Conservation (phyloP, 2,329 filamentous ascomycete species). For the Tolypocladium pustulatum region DNA sequence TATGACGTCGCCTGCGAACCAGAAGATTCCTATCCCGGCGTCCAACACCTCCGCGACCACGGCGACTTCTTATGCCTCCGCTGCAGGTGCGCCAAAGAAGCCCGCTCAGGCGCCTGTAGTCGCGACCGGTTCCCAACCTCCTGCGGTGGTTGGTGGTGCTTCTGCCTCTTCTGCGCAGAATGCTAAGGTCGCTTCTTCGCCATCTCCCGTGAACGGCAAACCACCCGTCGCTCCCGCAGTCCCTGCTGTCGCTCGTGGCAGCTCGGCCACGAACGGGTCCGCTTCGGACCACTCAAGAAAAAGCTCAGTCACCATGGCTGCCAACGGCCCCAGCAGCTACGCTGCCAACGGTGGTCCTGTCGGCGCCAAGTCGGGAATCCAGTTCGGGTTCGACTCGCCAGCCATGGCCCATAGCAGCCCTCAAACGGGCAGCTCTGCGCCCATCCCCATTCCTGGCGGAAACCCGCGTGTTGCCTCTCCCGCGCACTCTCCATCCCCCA, state of each 20-base stretch:
- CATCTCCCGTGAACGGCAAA: constrained; percentile 80
- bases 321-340: constrained; percentile 66
- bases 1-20: constrained; percentile 53
- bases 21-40: constrained; percentile 45
- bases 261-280: constrained; percentile 57
- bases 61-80: constrained; percentile 56
- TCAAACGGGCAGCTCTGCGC: constrained; percentile 42
- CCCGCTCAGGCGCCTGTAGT: constrained; percentile 48
- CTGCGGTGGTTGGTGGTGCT: constrained; percentile 45
- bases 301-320: constrained; percentile 83
- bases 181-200: constrained; percentile 54
- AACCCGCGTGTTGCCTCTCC: constrained; percentile 70
- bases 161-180: constrained; percentile 40
- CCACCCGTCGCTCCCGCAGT: constrained; percentile 59
- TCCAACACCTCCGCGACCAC: constrained; percentile 46
- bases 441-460: constrained; percentile 52
- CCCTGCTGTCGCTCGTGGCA: constrained; percentile 55
- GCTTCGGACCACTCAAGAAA: constrained; percentile 69
- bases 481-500: constrained; percentile 81
- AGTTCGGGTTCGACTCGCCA: constrained; percentile 74
- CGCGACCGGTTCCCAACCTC: constrained; percentile 44
- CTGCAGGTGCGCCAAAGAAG: constrained; percentile 54
- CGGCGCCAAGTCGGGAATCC: constrained; percentile 56
- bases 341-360: constrained; percentile 62
- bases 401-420: constrained; percentile 58